Base-by-base conservation (phyloP, 176 grass and related monocot species). In the Carex parvula region DNA sequence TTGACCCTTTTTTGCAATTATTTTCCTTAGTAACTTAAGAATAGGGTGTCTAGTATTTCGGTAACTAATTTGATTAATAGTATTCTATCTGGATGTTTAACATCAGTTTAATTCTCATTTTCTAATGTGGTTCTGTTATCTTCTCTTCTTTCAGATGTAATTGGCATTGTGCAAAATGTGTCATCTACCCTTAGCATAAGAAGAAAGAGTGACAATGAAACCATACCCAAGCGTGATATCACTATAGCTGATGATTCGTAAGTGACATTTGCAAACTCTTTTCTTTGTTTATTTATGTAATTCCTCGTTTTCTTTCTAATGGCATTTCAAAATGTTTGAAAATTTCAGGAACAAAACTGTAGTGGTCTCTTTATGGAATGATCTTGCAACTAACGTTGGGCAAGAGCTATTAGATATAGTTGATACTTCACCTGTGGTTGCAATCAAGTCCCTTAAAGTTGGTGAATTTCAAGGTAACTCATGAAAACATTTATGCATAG, bases 211-310 rank as follows among this genome's bases (percentile, higher is more conserved):
- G 88, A 95, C 83, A 90, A 92, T 61, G 91, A 89, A 82, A 85
- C 84, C 4, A 92, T 99, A 29, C 93, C 93, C 9, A 99, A 99
- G 83, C 91, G 96, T 57, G 96, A 99, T 41, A 85, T 99, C 12
- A 91, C 91, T 69, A 68, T 99, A 26, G 96, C 96, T 57, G 96
- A 99, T 92, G 89, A 99, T 84, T 94, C 93, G 96, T 99, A 90
- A 89, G 91, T 44, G 21, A 10, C 57, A 24, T 35, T 22, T 46
- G 6, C 26, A 9, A 33, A 56, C 52, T 57, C 21, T 76, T 32
- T 57, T 26, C 44, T 26, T 56, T 77, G 0, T 12, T 12, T 59
- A 59, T 55, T 67, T 52, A 57, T 55, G 26, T 69, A 68, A 29
- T 69, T 53, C 7, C 52, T 59, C 2, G 3, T 53, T 30, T 32